Percentiles rank a stretch among this genome's conserved stretches.
These are phyloP conservation scores for Fusarium sp. DNA, from an alignment of 2,329 filamentous ascomycete genomes.

Conservation along the genomic window DNA sequence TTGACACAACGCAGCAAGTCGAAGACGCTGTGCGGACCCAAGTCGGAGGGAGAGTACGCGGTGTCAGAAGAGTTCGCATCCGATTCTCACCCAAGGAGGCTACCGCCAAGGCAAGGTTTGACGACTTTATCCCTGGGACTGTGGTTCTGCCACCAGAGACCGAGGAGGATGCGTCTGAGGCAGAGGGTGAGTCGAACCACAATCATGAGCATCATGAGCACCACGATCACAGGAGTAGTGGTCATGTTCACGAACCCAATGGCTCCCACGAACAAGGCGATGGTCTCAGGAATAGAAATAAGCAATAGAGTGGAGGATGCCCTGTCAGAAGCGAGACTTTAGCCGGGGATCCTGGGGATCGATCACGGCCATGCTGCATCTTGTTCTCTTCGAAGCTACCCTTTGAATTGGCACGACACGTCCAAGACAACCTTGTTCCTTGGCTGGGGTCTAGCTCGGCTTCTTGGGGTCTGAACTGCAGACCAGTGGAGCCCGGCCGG, in stretches of 20 bases:
- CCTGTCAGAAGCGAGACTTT: slow-evolving; percentile 3
- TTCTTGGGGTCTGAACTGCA: slow-evolving; percentile 7
- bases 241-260: slow-evolving; percentile 30
- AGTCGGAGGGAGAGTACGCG: slow-evolving; percentile 80
- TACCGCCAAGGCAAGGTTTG: slow-evolving; percentile 66
- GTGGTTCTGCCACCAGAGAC: slow-evolving; percentile 71
- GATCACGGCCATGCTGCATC: background rate
- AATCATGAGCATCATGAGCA: slow-evolving; percentile 49
- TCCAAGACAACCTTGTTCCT: slow-evolving; percentile 2
- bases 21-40: slow-evolving; percentile 78
- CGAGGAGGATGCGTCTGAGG: slow-evolving; percentile 51
- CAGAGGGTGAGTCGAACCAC: slow-evolving; percentile 42
- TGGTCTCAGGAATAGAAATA: slow-evolving; percentile 43
- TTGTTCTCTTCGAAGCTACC: background rate
- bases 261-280: slow-evolving; percentile 35
- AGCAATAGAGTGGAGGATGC: slow-evolving; percentile 35
- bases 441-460: slow-evolving; percentile 15
- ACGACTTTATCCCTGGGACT: slow-evolving; percentile 80
- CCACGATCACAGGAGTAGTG: slow-evolving; percentile 45
- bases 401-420: background rate
- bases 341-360: slow-evolving; percentile 4
- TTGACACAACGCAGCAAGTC: slow-evolving; percentile 74
- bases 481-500: slow-evolving; percentile 18
- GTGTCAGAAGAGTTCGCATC: slow-evolving; percentile 83
- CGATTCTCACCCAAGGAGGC: slow-evolving; percentile 80